Percentiles rank a stretch among this genome's conserved stretches.
Evolutionary conservation across 2,329 filamentous ascomycete species (phyloP).

Genomic region (Clarireedia homoeocarpa): DNA sequence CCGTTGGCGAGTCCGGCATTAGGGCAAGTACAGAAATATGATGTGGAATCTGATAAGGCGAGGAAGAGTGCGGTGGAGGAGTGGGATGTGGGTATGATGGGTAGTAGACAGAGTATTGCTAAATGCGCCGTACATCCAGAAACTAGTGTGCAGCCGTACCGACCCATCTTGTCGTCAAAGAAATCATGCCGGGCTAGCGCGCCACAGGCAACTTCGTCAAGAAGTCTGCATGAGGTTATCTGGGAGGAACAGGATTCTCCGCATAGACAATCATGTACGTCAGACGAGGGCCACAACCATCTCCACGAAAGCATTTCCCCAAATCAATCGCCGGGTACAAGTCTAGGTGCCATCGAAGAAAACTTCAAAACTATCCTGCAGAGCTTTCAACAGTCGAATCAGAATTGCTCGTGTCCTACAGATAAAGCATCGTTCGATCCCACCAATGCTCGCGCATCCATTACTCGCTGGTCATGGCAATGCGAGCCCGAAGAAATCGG

Average conservation of each 20-base stretch:
- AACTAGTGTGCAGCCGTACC: too few relatives aligned
- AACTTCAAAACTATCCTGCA: background rate
- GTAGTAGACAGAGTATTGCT: too few relatives aligned
- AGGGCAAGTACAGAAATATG: background rate
- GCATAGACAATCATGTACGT: conserved; percentile 3
- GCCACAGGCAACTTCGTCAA: background rate
- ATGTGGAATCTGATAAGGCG: background rate
- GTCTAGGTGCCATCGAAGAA: background rate
- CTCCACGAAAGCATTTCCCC: background rate
- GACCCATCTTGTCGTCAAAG: too few relatives aligned
- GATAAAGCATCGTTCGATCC: conserved; percentile 18
- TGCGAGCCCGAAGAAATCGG: conserved; percentile 2
- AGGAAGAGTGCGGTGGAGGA: background rate
- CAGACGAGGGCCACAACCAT: conserved; percentile 8
- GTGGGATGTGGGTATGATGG: background rate
- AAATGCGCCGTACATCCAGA: too few relatives aligned
- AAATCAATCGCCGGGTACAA: background rate
- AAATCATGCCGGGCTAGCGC: background rate
- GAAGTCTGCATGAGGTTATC: conserved; percentile 22
- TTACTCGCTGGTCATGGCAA: conserved; percentile 18
- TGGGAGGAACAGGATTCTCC: conserved; percentile 16
- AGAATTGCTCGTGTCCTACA: background rate
- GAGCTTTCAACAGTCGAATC: background rate
- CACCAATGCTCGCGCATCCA: conserved; percentile 17
- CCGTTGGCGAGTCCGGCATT: background rate